phyloP scores from a whole-genome alignment of 257 asterid genomes.

The Primulina huaijiensis region DNA sequence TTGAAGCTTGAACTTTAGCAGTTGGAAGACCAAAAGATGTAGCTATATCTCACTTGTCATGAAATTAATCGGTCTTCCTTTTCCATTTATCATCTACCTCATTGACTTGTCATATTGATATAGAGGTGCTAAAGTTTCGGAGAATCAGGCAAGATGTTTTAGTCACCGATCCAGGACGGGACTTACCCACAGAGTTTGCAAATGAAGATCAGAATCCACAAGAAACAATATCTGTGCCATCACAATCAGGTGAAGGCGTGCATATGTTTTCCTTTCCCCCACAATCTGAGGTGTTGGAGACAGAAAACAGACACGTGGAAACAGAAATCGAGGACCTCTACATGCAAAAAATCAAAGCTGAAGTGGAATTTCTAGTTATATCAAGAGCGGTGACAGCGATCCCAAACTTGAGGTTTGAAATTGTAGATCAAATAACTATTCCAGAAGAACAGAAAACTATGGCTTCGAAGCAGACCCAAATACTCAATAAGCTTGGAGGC shows the following conservation, averaged over 20 bases:
- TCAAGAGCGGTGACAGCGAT: conserved; percentile 39
- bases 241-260: not conserved
- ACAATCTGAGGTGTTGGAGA: conserved; percentile 18
- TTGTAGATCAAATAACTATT: conserved; percentile 44
- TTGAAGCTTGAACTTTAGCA: not conserved
- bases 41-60: not conserved
- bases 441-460: conserved; percentile 48
- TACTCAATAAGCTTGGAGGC: conserved; percentile 8
- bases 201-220: not conserved
- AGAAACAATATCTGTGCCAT: not conserved
- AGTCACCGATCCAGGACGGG: conserved; percentile 32
- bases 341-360: conserved; percentile 70
- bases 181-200: conserved; percentile 4
- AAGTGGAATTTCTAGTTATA: conserved; percentile 55
- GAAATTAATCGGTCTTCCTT: not conserved
- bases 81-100: not conserved
- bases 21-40: not conserved
- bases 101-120: conserved; percentile 23
- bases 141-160: conserved; percentile 35
- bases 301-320: conserved; percentile 26
- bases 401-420: conserved; percentile 39
- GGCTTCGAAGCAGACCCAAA: conserved; percentile 28
- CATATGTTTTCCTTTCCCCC: not conserved
- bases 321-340: conserved; percentile 53
- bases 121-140: conserved; percentile 46